These are phyloP conservation scores for Sarocladiaceae sp. DNA, from an alignment of 2,329 filamentous ascomycete species.

Conservation along the genomic window DNA sequence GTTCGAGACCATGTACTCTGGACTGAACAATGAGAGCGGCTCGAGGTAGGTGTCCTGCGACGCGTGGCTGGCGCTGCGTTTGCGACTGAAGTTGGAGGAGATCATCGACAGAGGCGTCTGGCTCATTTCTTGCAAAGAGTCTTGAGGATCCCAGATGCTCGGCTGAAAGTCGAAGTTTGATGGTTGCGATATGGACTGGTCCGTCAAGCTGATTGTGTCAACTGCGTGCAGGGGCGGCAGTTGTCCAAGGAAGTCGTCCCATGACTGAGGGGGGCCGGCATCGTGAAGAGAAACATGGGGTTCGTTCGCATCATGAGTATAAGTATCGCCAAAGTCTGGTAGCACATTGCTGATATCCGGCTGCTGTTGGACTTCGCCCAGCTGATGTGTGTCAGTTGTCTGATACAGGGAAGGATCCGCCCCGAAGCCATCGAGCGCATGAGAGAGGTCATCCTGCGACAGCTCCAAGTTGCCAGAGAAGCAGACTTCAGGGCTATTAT, in stretches of 20 bases:
- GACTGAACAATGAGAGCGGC: constrained; percentile 7
- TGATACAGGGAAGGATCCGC: too few species aligned
- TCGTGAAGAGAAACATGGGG: background rate
- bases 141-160: background rate
- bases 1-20: constrained; percentile 14
- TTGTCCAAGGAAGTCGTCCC: background rate
- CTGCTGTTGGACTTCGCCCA: too few species aligned
- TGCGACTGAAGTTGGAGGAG: too few species aligned
- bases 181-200: background rate
- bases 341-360: background rate
- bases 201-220: background rate
- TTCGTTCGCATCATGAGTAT: background rate
- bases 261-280: background rate
- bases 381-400: too few species aligned
- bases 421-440: background rate
- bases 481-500: background rate
- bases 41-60: background rate
- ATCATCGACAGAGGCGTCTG: too few species aligned
- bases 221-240: background rate
- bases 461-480: constrained; percentile 1
- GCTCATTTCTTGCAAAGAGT: too few species aligned
- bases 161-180: background rate
- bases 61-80: background rate
- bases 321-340: background rate
- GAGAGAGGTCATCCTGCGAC: background rate